These are phyloP conservation scores for Tripidium arundinaceum DNA, from an alignment of 202 grass and related monocot species.

Conservation along the genomic window DNA sequence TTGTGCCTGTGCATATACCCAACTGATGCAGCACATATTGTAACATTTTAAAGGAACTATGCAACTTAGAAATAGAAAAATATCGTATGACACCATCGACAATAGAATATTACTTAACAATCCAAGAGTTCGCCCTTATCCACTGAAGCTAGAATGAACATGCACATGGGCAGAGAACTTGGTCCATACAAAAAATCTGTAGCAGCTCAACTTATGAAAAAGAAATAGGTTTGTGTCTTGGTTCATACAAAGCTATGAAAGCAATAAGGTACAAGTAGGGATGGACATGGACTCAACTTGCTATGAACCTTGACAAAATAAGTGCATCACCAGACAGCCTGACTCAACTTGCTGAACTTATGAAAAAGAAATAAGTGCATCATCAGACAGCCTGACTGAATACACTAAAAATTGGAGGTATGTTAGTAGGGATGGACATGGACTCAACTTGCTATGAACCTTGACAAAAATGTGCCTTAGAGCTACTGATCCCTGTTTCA, in stretches of 20 bases:
- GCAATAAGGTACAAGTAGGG: background rate
- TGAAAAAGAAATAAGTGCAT: background rate
- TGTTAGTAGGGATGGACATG: background rate
- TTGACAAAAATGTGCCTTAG: background rate
- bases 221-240: background rate
- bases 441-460: background rate
- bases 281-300: background rate
- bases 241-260: background rate
- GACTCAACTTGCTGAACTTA: too few species aligned
- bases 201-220: background rate
- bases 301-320: background rate
- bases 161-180: background rate
- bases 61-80: background rate
- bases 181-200: background rate
- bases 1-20: background rate
- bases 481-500: background rate
- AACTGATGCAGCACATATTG: background rate
- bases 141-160: background rate
- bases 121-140: background rate
- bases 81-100: background rate
- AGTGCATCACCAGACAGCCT: too few species aligned
- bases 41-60: background rate
- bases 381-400: background rate
- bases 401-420: background rate
- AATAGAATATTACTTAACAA: background rate